phyloP scores from a whole-genome alignment of 805 yeast species.

The Spathaspora boniae region DNA sequence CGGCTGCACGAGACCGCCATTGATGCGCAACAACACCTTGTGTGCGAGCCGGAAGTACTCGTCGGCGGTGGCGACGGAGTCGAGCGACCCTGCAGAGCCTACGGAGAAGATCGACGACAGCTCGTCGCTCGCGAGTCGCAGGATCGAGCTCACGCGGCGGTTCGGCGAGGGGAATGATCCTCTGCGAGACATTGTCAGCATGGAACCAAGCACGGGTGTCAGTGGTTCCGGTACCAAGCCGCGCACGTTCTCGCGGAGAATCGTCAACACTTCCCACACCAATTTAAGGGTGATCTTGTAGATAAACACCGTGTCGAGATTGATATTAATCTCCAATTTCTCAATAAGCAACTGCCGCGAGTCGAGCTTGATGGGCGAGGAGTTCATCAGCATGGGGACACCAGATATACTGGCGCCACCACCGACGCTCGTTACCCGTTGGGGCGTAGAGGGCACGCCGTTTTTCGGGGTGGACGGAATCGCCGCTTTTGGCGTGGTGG shows the following conservation, averaged over 20 bases:
- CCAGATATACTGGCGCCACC: constrained; percentile 3
- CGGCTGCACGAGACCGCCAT: constrained; percentile 38
- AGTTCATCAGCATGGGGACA: constrained; percentile 11
- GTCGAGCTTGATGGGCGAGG: constrained; percentile 38
- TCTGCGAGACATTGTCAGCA: no score
- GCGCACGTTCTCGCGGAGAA: constrained; percentile 21
- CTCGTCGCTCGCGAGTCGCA: constrained; percentile 23
- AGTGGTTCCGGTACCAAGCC: neutral
- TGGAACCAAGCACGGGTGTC: no score
- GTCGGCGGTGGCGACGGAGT: constrained; percentile 22
- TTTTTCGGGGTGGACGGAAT: no score
- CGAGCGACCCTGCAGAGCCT: constrained; percentile 20
- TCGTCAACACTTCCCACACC: constrained; percentile 23
- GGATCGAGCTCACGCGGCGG: neutral
- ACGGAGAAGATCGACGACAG: constrained; percentile 35
- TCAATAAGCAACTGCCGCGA: constrained; percentile 41
- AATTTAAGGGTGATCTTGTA: constrained; percentile 32
- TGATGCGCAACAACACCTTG: constrained; percentile 25
- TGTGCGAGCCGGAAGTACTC: constrained; percentile 27
- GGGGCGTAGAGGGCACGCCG: constrained; percentile 1
- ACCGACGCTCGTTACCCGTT: constrained; percentile 3
- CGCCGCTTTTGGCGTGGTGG: constrained; percentile 2
- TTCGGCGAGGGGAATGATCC: neutral
- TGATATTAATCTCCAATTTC: constrained; percentile 41
- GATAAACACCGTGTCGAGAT: constrained; percentile 36